Evolutionary conservation across 371 early-diverging fungal species (phyloP), one percentile per base, ranked within the genome.

Genomic region (Mortierella sp.): DNA sequence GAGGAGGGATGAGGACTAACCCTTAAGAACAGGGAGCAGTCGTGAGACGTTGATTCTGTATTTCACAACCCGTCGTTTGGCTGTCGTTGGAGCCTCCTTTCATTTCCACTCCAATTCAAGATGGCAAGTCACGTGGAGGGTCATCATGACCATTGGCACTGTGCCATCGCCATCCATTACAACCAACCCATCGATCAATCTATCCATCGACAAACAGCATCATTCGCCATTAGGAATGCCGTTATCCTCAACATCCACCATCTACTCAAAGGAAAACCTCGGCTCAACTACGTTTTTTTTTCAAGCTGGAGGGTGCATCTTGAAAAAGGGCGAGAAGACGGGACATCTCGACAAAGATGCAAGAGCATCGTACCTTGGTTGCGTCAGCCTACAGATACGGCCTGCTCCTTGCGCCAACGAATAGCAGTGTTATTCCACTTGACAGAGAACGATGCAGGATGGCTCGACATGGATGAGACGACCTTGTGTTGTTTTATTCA

Each of bases 101-200:
- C 83, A 78, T 82, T 78, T 77, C 78, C 58, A 78, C 78, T 78
- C 78, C 83, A 78, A 72, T 78, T 82, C 83, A 82, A 82, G 83
- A 82, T 82, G 83, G 83, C 78, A 82, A 82, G 78, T 77, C 81
- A 81, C 81, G 77, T 27, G 81, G 70, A 63, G 65, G 68, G 68
- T 68, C 11, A 41, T 38, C 68, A 68, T 38, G 18, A 24, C 68
- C 41, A 63, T 27, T 32, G 71, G 46, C 70, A 44, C 35, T 44
- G 49, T 74, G 70, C 21, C 10, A 11, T 44, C 12, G 48, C 43
- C 8, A 81, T 63, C 71, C 74, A 76, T 72, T 46, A 29, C 43
- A 71, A 72, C 71, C 54, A 71, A 27, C 29, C 58, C 63, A 41
- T 58, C 75, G n/a, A 71, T 75, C 68, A 38, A 68, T 68, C 68